Conservation (phyloP, 1,284 basidiomycete genomes). For the Cyathus pygmaeus region DNA sequence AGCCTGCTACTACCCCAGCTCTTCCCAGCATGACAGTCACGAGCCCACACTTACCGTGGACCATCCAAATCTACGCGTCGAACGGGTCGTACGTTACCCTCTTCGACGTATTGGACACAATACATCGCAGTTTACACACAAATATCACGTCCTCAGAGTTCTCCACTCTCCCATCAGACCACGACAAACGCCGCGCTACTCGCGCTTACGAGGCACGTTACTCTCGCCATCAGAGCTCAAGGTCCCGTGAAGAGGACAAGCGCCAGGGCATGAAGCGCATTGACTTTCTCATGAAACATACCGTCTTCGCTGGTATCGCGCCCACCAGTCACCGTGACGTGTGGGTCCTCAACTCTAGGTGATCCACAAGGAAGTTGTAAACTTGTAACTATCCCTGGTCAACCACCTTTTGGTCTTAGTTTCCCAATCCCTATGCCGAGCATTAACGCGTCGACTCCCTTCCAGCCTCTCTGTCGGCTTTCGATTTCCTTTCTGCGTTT, state of each 20-base stretch:
- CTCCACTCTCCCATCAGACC: slow-evolving; percentile 40
- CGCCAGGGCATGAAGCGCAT: slow-evolving; percentile 49
- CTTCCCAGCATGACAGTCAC: slow-evolving; percentile 26
- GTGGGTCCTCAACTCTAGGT: not conserved
- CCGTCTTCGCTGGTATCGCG: slow-evolving; percentile 44
- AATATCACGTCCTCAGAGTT: slow-evolving; percentile 53
- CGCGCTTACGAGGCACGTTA: slow-evolving; percentile 56
- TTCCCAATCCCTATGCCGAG: too few relatives aligned
- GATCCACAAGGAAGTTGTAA: too few relatives aligned
- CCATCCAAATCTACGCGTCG: slow-evolving; percentile 27
- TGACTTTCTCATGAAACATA: slow-evolving; percentile 47
- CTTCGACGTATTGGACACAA: slow-evolving; percentile 35
- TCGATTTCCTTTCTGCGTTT: too few relatives aligned
- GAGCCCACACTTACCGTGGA: slow-evolving; percentile 30
- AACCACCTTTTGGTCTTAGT: too few relatives aligned
- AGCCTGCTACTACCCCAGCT: slow-evolving; percentile 40
- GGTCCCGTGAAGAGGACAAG: slow-evolving; percentile 46
- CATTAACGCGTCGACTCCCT: too few relatives aligned
- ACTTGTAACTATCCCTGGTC: too few relatives aligned
- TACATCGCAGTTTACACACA: slow-evolving; percentile 29
- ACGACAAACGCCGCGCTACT: slow-evolving; percentile 46
- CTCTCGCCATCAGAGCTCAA: slow-evolving; percentile 30
- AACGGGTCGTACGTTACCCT: slow-evolving; percentile 35
- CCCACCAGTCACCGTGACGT: slow-evolving; percentile 3
- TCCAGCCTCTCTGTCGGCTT: too few relatives aligned